Conservation (phyloP, 1,284 basidiomycete genomes). For the Tremellales sp. region DNA sequence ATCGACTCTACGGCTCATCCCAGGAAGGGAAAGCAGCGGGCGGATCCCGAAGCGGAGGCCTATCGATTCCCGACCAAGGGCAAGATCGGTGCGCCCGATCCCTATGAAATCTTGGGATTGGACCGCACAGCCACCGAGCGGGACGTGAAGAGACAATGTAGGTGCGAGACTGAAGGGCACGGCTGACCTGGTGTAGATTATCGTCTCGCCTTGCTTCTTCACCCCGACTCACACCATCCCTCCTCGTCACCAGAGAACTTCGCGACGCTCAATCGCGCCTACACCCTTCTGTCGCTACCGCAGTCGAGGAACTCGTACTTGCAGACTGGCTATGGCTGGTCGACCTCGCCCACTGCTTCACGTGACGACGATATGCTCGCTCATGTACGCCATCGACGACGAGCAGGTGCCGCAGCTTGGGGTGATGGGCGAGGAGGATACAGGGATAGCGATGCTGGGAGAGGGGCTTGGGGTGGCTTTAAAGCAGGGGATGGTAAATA, state of each 20-base stretch:
- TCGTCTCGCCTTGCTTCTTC: conserved; percentile 44
- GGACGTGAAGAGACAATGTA: conserved; percentile 45
- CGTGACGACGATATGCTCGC: conserved; percentile 28
- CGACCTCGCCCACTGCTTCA: conserved; percentile 6
- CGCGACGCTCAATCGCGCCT: conserved; percentile 40
- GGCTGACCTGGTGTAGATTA: conserved; percentile 42
- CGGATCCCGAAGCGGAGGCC: conserved; percentile 7
- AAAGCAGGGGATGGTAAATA: conserved; percentile 23
- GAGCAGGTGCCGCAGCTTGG: conserved; percentile 32
- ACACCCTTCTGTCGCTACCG: conserved; percentile 40
- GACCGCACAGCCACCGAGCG: conserved; percentile 26
- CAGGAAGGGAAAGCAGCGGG: conserved; percentile 15
- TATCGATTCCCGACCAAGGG: conserved; percentile 37
- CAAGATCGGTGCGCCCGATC: conserved; percentile 31
- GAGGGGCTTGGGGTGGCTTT: conserved; percentile 29
- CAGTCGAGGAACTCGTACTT: conserved; percentile 33
- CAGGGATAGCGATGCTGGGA: conserved; percentile 29
- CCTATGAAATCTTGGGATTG: conserved; percentile 44
- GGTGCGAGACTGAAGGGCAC: conserved; percentile 12
- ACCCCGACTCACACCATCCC: conserved; percentile 47
- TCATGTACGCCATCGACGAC: conserved; percentile 26
- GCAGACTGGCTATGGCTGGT: conserved; percentile 44
- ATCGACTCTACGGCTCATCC: not conserved
- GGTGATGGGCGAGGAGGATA: conserved; percentile 17
- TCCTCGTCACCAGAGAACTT: conserved; percentile 45